phyloP scores from a whole-genome alignment of 768 basidiomycete species.

The Serendipita sp. region DNA sequence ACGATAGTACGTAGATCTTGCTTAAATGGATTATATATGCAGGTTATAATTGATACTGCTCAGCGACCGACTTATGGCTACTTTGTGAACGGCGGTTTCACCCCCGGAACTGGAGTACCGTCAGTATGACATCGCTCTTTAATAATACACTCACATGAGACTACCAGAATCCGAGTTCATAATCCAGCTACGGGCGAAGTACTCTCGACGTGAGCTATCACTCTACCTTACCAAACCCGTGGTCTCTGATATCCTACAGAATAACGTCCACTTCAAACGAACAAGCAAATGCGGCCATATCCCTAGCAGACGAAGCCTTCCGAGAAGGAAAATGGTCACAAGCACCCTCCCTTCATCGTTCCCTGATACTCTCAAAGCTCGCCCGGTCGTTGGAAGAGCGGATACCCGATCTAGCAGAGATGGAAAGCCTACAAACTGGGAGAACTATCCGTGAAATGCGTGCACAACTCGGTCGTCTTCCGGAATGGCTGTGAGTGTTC shows the following conservation, averaged over 20 bases:
- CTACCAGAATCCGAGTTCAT: constrained; percentile 31
- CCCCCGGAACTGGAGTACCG: not conserved
- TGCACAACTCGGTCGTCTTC: constrained; percentile 57
- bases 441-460: constrained; percentile 71
- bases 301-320: constrained; percentile 41
- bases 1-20: not conserved
- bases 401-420: constrained; percentile 40
- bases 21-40: not conserved
- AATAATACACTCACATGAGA: not conserved
- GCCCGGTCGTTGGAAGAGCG: constrained; percentile 44
- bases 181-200: constrained; percentile 56
- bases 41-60: not conserved
- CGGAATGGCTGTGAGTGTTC: constrained; percentile 66
- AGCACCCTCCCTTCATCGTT: constrained; percentile 39
- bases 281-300: constrained; percentile 37
- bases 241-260: not conserved
- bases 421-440: constrained; percentile 67
- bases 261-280: constrained; percentile 36
- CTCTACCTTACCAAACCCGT: not conserved
- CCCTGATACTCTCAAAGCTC: constrained; percentile 46
- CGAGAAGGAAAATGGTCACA: constrained; percentile 59
- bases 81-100: not conserved
- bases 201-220: constrained; percentile 17
- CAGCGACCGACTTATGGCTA: not conserved
- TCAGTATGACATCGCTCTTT: not conserved